These are phyloP conservation scores for Aristolochia contorta DNA, from an alignment of 164 flowering plant genomes.

Conservation along the genomic window DNA sequence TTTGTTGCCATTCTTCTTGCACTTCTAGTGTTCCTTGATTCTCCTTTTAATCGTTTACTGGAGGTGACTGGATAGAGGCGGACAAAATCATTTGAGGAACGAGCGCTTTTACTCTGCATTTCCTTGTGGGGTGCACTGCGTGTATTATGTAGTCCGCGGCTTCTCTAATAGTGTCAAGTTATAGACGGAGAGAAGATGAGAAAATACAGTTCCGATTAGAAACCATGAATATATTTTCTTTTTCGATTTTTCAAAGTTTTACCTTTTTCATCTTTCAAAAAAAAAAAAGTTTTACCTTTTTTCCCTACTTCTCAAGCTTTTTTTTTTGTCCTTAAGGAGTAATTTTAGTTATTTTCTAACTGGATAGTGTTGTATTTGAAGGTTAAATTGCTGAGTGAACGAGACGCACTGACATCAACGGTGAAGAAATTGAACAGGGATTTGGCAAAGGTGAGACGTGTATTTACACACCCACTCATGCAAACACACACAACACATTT, in stretches of 20 bases:
- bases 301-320: background rate
- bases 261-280: no score
- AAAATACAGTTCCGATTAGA: background rate
- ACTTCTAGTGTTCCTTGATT: background rate
- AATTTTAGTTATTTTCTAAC: background rate
- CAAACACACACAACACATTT: no score
- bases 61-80: background rate
- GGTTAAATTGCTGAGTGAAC: conserved; percentile 58
- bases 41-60: background rate
- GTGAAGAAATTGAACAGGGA: conserved; percentile 69
- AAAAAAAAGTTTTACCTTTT: no score
- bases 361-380: conserved; percentile 18
- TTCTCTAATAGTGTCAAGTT: background rate
- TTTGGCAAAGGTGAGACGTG: conserved; percentile 47
- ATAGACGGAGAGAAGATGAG: background rate
- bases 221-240: background rate
- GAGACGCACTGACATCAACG: conserved; percentile 50
- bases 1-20: background rate
- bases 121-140: background rate
- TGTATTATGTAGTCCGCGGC: background rate
- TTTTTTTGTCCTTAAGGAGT: background rate
- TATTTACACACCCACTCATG: background rate
- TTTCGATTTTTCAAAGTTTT: background rate
- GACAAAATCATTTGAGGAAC: background rate
- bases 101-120: no score